These are phyloP conservation scores for Amesomyces nigricolor DNA, from an alignment of 2,329 filamentous ascomycete genomes.

Conservation along the genomic window DNA sequence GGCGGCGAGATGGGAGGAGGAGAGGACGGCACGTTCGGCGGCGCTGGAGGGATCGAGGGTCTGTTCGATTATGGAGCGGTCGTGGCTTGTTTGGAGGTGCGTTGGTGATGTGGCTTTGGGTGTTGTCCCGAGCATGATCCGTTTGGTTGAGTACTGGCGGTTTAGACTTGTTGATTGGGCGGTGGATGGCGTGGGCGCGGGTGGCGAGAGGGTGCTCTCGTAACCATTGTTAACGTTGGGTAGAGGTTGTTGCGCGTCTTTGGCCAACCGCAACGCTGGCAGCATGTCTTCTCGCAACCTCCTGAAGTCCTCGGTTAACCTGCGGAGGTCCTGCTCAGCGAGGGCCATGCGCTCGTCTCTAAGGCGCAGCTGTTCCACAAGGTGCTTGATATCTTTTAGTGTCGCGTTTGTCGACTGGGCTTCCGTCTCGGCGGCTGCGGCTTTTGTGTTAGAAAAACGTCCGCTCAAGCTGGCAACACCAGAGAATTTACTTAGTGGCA, in stretches of 20 bases:
- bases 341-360: constrained; percentile 85
- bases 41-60: constrained; percentile 64
- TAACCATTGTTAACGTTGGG: constrained; percentile 51
- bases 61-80: constrained; percentile 57
- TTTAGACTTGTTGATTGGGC: constrained; percentile 53
- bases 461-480: not conserved
- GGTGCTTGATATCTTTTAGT: constrained; percentile 83
- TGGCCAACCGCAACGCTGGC: constrained; percentile 81
- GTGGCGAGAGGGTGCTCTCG: constrained; percentile 50
- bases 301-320: constrained; percentile 81
- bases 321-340: constrained; percentile 75
- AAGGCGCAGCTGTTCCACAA: constrained; percentile 82
- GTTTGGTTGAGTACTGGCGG: constrained; percentile 70
- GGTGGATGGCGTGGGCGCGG: constrained; percentile 51
- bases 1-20: constrained; percentile 63
- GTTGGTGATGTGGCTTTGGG: constrained; percentile 75
- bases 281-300: constrained; percentile 86
- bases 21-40: constrained; percentile 59
- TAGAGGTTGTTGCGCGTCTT: constrained; percentile 85
- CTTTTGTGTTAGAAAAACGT: constrained; percentile 15
- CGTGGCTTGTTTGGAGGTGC: constrained; percentile 62
- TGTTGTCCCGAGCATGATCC: constrained; percentile 62
- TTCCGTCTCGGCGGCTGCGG: constrained; percentile 78
- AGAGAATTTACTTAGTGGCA: constrained; percentile 71
- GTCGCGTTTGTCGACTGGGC: constrained; percentile 81